Evolutionary conservation across 1,284 basidiomycete species (phyloP), one percentile per base, ranked within the genome.

Genomic region (Ustilago trichophora): DNA sequence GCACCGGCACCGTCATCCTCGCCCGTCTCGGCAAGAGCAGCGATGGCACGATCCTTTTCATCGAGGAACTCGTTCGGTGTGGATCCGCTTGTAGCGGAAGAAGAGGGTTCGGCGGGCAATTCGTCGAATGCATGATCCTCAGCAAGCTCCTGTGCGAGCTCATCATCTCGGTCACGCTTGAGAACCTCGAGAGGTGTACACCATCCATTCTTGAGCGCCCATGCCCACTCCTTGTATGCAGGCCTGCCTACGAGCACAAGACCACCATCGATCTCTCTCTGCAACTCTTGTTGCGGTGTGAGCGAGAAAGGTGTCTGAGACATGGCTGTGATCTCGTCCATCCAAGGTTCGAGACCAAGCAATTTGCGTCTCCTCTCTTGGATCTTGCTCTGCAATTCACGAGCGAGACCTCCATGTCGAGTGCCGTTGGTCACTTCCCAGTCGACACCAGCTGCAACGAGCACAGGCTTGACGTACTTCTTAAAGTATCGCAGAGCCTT

Each of bases 401-500:
- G 84, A 16, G 89, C 87, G 29, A 98, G 86, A 56, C 93, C 92
- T 6, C 95, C 93, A 69, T 92, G 89, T 58, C 89, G 86, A 72
- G 90, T 91, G 22, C 92, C 91, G 34, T 87, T 86, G 50, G 92
- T 83, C 79, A 93, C 87, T 43, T 91, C 89, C 82, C 91, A 98
- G 85, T 98, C 95, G 33, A 98, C 85, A 0, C 92, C 95, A 5
- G 93, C 93, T 9, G 95, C 93, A 26, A 94, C 91, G 12, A 98
- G 86, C 64, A 96, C 88, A 6, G 95, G 95, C 93, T 96, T 96
- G 85, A 97, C 88, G 83, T 96, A 98, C 85, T 91, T 92, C 80
- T 91, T 89, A 84, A 98, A 98, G 85, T 92, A 93, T 81, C 85
- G 88, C 77, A 91, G 84, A 49, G 88, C 87, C 64, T 91, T 88